Percentiles rank a stretch among this genome's conserved stretches.
These are phyloP conservation scores for Microcyclosporella mali DNA, from an alignment of 2,329 filamentous ascomycete species.

Conservation along the genomic window DNA sequence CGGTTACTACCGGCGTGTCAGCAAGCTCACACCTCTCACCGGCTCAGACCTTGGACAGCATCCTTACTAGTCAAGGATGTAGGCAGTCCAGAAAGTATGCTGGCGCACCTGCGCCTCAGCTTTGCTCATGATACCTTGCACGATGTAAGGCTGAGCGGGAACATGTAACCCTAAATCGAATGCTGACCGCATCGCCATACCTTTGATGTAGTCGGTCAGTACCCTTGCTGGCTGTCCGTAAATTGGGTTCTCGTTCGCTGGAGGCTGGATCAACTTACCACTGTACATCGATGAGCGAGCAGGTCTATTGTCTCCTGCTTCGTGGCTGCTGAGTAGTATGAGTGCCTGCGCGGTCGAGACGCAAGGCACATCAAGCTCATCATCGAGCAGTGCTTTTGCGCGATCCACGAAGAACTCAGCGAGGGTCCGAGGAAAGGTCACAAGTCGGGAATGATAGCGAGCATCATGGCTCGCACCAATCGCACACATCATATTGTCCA, in stretches of 20 bases:
- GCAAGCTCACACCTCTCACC: neutral
- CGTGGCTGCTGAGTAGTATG: slow-evolving; percentile 41
- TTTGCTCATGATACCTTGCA: slow-evolving; percentile 34
- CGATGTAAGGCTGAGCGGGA: slow-evolving; percentile 37
- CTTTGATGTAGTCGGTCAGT: slow-evolving; percentile 14
- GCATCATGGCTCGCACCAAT: slow-evolving; percentile 33
- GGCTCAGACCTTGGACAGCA: too few relatives aligned
- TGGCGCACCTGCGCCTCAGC: slow-evolving; percentile 37
- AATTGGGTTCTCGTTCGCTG: neutral
- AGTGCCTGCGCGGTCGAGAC: slow-evolving; percentile 46
- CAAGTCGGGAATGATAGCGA: slow-evolving; percentile 31
- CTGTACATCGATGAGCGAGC: slow-evolving; percentile 45
- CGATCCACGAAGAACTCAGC: slow-evolving; percentile 40
- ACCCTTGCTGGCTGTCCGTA: neutral
- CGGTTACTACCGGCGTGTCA: slow-evolving; percentile 26
- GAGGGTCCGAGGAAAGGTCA: slow-evolving; percentile 34
- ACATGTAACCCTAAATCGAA: slow-evolving; percentile 42
- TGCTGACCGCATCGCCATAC: slow-evolving; percentile 43
- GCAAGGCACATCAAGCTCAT: slow-evolving; percentile 43
- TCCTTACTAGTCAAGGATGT: slow-evolving; percentile 31
- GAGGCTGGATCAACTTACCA: slow-evolving; percentile 27
- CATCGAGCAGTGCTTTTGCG: slow-evolving; percentile 41
- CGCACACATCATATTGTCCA: slow-evolving; percentile 27
- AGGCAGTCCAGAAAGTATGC: slow-evolving; percentile 40
- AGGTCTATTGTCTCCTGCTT: slow-evolving; percentile 40